These are phyloP conservation scores for Xylaria sp. DNA, from an alignment of 2,329 filamentous ascomycete genomes.

Conservation along the genomic window DNA sequence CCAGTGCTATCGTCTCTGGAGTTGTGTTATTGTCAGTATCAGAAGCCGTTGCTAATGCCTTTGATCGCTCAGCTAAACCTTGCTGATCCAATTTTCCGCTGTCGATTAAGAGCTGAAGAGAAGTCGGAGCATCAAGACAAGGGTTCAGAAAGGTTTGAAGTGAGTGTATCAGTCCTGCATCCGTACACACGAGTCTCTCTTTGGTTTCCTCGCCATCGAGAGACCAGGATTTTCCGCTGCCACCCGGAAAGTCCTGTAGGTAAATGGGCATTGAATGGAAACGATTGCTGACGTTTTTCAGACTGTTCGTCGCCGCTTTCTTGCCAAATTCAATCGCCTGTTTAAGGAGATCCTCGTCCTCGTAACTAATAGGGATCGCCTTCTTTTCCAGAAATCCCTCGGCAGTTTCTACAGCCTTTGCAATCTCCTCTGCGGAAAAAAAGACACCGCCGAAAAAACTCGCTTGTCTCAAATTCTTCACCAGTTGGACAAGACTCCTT, in stretches of 20 bases:
- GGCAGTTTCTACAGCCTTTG: constrained; percentile 71
- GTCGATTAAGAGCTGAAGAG: constrained; percentile 60
- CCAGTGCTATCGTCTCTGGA: constrained; percentile 38
- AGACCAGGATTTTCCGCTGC: constrained; percentile 72
- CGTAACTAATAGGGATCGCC: constrained; percentile 64
- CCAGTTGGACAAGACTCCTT: constrained; percentile 72
- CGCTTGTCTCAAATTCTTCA: constrained; percentile 82
- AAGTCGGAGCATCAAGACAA: constrained; percentile 55
- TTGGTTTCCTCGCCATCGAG: constrained; percentile 66
- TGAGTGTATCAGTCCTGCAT: constrained; percentile 60
- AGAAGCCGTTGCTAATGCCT: constrained; percentile 42
- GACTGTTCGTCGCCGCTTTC: constrained; percentile 64
- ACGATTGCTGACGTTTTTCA: constrained; percentile 73
- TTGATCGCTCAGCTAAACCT: constrained; percentile 52
- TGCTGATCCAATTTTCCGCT: constrained; percentile 55
- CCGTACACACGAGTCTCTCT: constrained; percentile 56
- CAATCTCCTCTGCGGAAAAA: constrained; percentile 71
- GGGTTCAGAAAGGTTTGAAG: constrained; percentile 64
- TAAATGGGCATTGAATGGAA: constrained; percentile 83
- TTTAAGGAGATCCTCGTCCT: constrained; percentile 69
- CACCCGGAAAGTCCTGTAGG: constrained; percentile 72
- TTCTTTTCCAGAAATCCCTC: constrained; percentile 73
- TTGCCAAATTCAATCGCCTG: constrained; percentile 74
- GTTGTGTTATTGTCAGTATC: constrained; percentile 37
- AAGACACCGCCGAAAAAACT: constrained; percentile 88